Conservation (phyloP, 371 early-diverging fungal species). For the Mucor lusitanicus region DNA sequence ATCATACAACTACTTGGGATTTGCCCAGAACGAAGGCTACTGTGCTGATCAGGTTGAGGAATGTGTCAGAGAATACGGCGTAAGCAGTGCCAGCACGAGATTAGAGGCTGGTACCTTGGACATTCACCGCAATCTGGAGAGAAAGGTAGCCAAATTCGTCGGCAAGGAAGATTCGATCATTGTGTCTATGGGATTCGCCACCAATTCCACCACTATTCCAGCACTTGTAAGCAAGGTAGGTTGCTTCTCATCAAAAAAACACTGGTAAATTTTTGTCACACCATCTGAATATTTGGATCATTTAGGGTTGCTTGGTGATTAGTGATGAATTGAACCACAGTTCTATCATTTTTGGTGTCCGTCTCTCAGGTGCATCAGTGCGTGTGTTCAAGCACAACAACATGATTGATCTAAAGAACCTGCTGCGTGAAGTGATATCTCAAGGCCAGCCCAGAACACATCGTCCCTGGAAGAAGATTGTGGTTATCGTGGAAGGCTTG, state of each 20-base stretch:
- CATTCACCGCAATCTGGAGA: slow-evolving; percentile 85
- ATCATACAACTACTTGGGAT: slow-evolving; percentile 99
- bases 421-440: slow-evolving; percentile 91
- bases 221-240: slow-evolving; percentile 80
- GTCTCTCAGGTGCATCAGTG: slow-evolving; percentile 93
- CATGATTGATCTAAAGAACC: slow-evolving; percentile 76
- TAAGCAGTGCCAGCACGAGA: slow-evolving; percentile 68
- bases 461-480: slow-evolving; percentile 98
- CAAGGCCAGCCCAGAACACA: slow-evolving; percentile 99
- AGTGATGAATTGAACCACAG: slow-evolving; percentile 98
- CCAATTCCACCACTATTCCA: slow-evolving; percentile 98
- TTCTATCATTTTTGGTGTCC: slow-evolving; percentile 96
- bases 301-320: slow-evolving; percentile 92
- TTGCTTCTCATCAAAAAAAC: too few species aligned
- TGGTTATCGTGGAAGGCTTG: slow-evolving; percentile 98
- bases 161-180: slow-evolving; percentile 95
- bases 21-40: slow-evolving; percentile 89
- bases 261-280: background rate
- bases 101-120: slow-evolving; percentile 73
- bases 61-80: slow-evolving; percentile 65
- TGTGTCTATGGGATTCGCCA: slow-evolving; percentile 99
- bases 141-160: slow-evolving; percentile 92
- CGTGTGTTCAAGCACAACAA: slow-evolving; percentile 97
- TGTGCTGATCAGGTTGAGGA: slow-evolving; percentile 93
- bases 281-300: slow-evolving; percentile 51